Conservation (phyloP, 768 basidiomycete species). For the Pholiota microspora region DNA sequence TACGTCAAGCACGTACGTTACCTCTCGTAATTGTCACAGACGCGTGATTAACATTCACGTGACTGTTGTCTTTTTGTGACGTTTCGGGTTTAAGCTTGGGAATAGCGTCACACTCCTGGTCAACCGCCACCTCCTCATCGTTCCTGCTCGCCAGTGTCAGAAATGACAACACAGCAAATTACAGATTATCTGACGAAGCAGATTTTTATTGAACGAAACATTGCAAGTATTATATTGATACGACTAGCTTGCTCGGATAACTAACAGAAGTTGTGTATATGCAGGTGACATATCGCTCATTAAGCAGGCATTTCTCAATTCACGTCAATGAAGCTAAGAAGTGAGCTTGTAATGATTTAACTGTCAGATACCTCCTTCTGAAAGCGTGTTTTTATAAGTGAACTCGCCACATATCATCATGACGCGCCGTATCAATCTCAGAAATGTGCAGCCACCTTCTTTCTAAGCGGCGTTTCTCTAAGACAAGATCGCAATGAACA, state of each 20-base stretch:
- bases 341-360: slow-evolving; percentile 35
- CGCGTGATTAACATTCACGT: not conserved
- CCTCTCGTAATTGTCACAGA: not conserved
- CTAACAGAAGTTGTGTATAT: not conserved
- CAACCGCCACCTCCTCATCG: not conserved
- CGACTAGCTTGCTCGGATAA: not conserved
- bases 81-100: not conserved
- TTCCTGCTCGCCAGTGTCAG: not conserved
- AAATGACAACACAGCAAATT: slow-evolving; percentile 41
- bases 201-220: slow-evolving; percentile 47
- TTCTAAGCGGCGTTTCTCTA: slow-evolving; percentile 55
- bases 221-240: slow-evolving; percentile 27
- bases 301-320: slow-evolving; percentile 68
- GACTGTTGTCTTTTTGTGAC: not conserved
- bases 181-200: slow-evolving; percentile 51
- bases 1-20: no score
- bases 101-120: no score
- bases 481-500: slow-evolving; percentile 1
- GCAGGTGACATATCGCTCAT: slow-evolving; percentile 77
- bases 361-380: not conserved
- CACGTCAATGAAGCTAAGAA: slow-evolving; percentile 81
- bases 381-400: slow-evolving; percentile 37
- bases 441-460: slow-evolving; percentile 63
- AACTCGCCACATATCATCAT: slow-evolving; percentile 58
- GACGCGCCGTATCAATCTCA: slow-evolving; percentile 40